Evolutionary conservation across 345 rosid species (phyloP), one percentile per base, ranked within the genome.

Genomic region (Acer saccharum): DNA sequence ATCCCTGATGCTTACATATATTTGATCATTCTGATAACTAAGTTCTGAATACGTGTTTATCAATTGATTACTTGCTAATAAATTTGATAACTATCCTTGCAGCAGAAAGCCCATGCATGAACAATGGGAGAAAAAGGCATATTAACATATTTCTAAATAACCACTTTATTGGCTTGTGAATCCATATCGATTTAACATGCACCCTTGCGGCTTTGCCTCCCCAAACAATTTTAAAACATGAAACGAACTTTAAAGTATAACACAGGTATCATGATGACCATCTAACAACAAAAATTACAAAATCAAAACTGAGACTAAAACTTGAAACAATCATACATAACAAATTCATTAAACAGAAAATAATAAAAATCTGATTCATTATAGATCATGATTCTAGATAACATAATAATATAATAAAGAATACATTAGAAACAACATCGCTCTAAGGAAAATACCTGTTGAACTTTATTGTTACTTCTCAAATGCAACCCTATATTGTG

Each of bases 371-470:
- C 41, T 60, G 8, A 55, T 55, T 57, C 21, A 32, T 5, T 57
- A 58, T 32, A 60, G 76, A 60, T 73, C 13, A 23, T 20, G 55
- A 29, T 60, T 57, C 39, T 73, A 39, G 21, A 23, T 10, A 69
- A 35, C 21, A 68, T 18, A 48, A 21, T 57, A 43, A 29, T 29
- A 68, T 43, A 29, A 72, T 27, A 62, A 12, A 44, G 39, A 73
- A 81, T 14, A 12, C 60, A 62, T 72, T 63, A 9, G 44, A 76
- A 76, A 43, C n/a, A 74, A 77, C 1, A 54, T 66, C 54, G 21
- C 52, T 61, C 61, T 48, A 50, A 3, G 41, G 50, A 54, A 78
- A 39, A 60, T 87, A 95, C 99, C 99, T 95, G 32, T n/a, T n/a
- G n/a, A n/a, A n/a, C n/a, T n/a, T n/a, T n/a, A n/a, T n/a, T n/a